These are phyloP conservation scores for Cerioporus squamosus DNA, from an alignment of 1,284 basidiomycete species.

Conservation along the genomic window DNA sequence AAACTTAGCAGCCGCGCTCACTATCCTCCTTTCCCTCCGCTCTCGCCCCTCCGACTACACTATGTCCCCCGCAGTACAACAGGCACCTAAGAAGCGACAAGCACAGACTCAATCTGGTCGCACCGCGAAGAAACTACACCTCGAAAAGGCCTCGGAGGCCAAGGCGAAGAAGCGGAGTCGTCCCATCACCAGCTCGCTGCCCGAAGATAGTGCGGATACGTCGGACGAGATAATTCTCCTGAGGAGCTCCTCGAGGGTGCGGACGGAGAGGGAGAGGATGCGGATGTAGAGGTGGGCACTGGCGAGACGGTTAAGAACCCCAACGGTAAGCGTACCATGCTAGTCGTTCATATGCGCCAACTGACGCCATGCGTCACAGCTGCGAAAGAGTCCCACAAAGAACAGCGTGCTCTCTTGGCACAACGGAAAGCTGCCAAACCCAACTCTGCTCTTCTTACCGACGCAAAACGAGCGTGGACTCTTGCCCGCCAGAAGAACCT, in stretches of 20 bases:
- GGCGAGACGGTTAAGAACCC: slow-evolving; percentile 46
- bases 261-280: slow-evolving; percentile 29
- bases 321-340: slow-evolving; percentile 50
- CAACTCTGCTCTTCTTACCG: slow-evolving; percentile 71
- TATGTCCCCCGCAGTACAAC: slow-evolving; percentile 16
- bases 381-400: slow-evolving; percentile 67
- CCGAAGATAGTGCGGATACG: slow-evolving; percentile 34
- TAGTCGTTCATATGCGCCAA: not conserved
- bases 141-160: slow-evolving; percentile 37
- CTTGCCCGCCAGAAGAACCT: slow-evolving; percentile 78
- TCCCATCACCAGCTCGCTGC: slow-evolving; percentile 50
- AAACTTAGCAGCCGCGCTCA: too few species aligned
- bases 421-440: slow-evolving; percentile 79
- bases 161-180: slow-evolving; percentile 52
- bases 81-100: slow-evolving; percentile 51
- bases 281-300: slow-evolving; percentile 19
- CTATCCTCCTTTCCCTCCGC: too few species aligned
- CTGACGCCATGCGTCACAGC: slow-evolving; percentile 39
- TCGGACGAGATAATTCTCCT: slow-evolving; percentile 42
- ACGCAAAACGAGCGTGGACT: slow-evolving; percentile 86
- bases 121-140: slow-evolving; percentile 55
- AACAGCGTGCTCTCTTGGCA: slow-evolving; percentile 63
- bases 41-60: too few species aligned
- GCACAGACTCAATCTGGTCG: slow-evolving; percentile 50
- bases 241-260: slow-evolving; percentile 31